Conservation (phyloP, 352 stramenopile species). For the Phytophthora tubulina region DNA sequence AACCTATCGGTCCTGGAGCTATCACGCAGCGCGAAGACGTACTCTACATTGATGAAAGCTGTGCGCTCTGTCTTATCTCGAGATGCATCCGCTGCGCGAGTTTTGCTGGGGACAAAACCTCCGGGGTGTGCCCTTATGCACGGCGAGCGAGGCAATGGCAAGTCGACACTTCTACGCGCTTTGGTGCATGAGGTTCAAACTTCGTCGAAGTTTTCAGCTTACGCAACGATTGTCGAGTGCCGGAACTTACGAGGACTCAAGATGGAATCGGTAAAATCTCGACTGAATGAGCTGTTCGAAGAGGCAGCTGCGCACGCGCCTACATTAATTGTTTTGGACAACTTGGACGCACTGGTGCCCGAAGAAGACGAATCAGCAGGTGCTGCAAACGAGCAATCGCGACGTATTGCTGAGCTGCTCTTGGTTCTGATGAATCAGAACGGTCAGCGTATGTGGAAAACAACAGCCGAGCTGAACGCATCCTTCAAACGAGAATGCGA, state of each 20-base stretch:
- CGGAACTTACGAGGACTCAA: slow-evolving; percentile 83
- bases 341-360: slow-evolving; percentile 85
- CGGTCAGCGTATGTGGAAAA: slow-evolving; percentile 66
- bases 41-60: slow-evolving; percentile 53
- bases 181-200: slow-evolving; percentile 50
- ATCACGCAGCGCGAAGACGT: slow-evolving; percentile 54
- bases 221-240: slow-evolving; percentile 68
- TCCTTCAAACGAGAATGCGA: slow-evolving; percentile 57
- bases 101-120: slow-evolving; percentile 67
- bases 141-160: slow-evolving; percentile 81
- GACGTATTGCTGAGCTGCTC: slow-evolving; percentile 84
- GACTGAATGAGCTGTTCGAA: slow-evolving; percentile 68
- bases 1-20: slow-evolving; percentile 50
- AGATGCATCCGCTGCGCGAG: slow-evolving; percentile 58
- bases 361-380: slow-evolving; percentile 81
- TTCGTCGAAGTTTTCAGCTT: slow-evolving; percentile 48
- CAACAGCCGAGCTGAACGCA: slow-evolving; percentile 64
- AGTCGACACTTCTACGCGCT: slow-evolving; percentile 74
- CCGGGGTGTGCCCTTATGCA: slow-evolving; percentile 74
- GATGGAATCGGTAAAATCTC: slow-evolving; percentile 86
- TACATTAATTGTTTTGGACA: slow-evolving; percentile 80
- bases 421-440: slow-evolving; percentile 66
- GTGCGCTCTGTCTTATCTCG: slow-evolving; percentile 61
- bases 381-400: slow-evolving; percentile 85
- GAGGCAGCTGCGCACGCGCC: slow-evolving; percentile 58